A percentile compares a stretch with the other conserved stretches of the same genome.
These are phyloP conservation scores for Epichloe gansuensis DNA, from an alignment of 2,329 filamentous ascomycete species.

Conservation along the genomic window DNA sequence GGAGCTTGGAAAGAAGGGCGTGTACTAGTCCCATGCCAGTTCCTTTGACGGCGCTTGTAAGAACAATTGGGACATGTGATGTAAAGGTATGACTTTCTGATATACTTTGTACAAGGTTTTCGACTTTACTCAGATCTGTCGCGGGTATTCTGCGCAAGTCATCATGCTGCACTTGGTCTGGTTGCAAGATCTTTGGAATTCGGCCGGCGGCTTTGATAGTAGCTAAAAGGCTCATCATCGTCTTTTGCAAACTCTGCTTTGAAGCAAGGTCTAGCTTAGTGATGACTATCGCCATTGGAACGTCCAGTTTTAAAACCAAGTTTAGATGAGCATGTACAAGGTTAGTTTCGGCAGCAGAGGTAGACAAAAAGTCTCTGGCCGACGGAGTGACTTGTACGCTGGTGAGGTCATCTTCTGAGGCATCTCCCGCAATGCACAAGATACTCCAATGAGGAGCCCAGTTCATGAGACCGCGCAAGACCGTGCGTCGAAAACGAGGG, in stretches of 20 bases:
- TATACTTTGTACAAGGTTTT: slow-evolving; percentile 41
- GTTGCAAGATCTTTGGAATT: slow-evolving; percentile 59
- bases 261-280: slow-evolving; percentile 87
- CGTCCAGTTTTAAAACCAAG: slow-evolving; percentile 67
- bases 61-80: slow-evolving; percentile 64
- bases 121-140: slow-evolving; percentile 45
- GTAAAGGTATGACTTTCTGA: slow-evolving; percentile 28
- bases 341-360: slow-evolving; percentile 48
- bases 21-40: slow-evolving; percentile 72
- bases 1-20: slow-evolving; percentile 65
- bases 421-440: slow-evolving; percentile 75
- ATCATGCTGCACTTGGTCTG: slow-evolving; percentile 33
- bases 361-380: slow-evolving; percentile 37
- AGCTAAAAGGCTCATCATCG: slow-evolving; percentile 61
- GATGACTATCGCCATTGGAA: slow-evolving; percentile 70
- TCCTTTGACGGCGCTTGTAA: slow-evolving; percentile 80
- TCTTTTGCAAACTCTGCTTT: slow-evolving; percentile 55
- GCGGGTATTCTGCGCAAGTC: slow-evolving; percentile 45
- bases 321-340: slow-evolving; percentile 71
- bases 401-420: slow-evolving; percentile 34
- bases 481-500: slow-evolving; percentile 78
- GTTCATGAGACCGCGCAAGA: slow-evolving; percentile 77
- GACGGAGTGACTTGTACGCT: slow-evolving; percentile 31
- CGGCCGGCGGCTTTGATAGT: slow-evolving; percentile 65
- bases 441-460: slow-evolving; percentile 94